Percentiles rank a stretch among this genome's conserved stretches.
These are phyloP conservation scores for Amanita thiersii DNA, from an alignment of 768 basidiomycete species.

Conservation along the genomic window DNA sequence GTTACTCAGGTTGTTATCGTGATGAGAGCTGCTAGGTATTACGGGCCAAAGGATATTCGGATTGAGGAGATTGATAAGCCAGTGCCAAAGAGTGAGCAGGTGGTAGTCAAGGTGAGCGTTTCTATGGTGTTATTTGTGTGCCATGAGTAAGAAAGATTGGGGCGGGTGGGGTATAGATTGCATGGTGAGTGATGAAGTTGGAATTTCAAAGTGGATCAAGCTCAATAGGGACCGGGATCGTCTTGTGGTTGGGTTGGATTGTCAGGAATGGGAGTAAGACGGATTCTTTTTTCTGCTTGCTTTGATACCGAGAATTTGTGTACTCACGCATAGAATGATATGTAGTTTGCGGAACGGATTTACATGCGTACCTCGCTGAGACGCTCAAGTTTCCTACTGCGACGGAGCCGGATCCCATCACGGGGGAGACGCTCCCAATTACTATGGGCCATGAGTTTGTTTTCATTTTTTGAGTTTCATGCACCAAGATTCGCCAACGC, in stretches of 20 bases:
- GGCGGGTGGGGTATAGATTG: no score
- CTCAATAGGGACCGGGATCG: no score
- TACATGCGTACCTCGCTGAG: slow-evolving; percentile 30
- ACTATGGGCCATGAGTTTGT: slow-evolving; percentile 39
- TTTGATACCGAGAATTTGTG: neutral
- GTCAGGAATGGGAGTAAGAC: slow-evolving; percentile 26
- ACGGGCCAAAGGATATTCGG: slow-evolving; percentile 34
- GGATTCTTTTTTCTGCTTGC: slow-evolving; percentile 2
- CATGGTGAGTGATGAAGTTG: slow-evolving; percentile 16
- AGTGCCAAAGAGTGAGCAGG: slow-evolving; percentile 22
- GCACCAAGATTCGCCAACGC: no score
- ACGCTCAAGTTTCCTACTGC: slow-evolving; percentile 22
- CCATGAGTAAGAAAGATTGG: no score
- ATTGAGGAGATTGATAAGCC: slow-evolving; percentile 36
- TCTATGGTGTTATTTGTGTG: neutral
- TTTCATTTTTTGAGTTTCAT: neutral
- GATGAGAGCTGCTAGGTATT: slow-evolving; percentile 41
- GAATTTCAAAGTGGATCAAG: no score
- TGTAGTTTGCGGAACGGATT: slow-evolving; percentile 37
- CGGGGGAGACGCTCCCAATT: slow-evolving; percentile 30
- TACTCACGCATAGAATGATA: no score
- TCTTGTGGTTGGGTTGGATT: no score
- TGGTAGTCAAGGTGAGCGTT: slow-evolving; percentile 33
- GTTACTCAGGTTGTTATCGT: no score
- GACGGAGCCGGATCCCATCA: slow-evolving; percentile 25